These are phyloP conservation scores for Rhizophora apiculata DNA, from an alignment of 345 rosid genomes.

Conservation along the genomic window DNA sequence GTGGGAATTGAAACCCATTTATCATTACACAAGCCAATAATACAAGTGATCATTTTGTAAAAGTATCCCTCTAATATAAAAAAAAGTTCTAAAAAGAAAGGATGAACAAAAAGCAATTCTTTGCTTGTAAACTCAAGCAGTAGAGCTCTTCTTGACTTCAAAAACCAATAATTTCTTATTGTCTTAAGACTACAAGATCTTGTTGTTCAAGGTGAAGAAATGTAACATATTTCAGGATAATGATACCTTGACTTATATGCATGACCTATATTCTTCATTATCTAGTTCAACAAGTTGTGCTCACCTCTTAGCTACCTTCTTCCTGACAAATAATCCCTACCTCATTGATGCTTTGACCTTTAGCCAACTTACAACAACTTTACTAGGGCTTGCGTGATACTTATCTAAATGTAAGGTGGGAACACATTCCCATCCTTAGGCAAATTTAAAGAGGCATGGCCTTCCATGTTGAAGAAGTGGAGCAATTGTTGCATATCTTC, in stretches of 20 bases:
- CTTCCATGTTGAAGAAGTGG: too few species aligned
- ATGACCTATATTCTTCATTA: constrained; percentile 43
- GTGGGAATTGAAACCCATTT: background rate
- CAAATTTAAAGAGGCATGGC: too few species aligned
- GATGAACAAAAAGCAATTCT: constrained; percentile 40
- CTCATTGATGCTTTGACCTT: constrained; percentile 99
- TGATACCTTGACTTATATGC: constrained; percentile 11
- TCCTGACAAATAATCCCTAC: constrained; percentile 95
- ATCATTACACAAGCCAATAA: constrained; percentile 25
- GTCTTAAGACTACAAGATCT: constrained; percentile 12
- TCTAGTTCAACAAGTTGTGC: constrained; percentile 88
- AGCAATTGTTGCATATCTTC: too few species aligned
- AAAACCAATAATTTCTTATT: constrained; percentile 9
- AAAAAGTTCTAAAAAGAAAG: too few species aligned
- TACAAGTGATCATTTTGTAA: background rate
- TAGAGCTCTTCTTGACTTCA: constrained; percentile 15
- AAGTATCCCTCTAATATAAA: too few species aligned
- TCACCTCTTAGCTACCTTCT: constrained; percentile 97
- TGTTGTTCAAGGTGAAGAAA: constrained; percentile 6
- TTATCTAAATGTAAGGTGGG: constrained; percentile 61
- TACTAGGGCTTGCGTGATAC: constrained; percentile 70
- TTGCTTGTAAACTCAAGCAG: constrained; percentile 4
- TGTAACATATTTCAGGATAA: constrained; percentile 8
- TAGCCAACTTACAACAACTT: constrained; percentile 94
- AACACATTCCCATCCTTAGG: constrained; percentile 61